Evolutionary conservation across 176 grass and related monocot genomes (phyloP).

Genomic region (Musa itinerans): DNA sequence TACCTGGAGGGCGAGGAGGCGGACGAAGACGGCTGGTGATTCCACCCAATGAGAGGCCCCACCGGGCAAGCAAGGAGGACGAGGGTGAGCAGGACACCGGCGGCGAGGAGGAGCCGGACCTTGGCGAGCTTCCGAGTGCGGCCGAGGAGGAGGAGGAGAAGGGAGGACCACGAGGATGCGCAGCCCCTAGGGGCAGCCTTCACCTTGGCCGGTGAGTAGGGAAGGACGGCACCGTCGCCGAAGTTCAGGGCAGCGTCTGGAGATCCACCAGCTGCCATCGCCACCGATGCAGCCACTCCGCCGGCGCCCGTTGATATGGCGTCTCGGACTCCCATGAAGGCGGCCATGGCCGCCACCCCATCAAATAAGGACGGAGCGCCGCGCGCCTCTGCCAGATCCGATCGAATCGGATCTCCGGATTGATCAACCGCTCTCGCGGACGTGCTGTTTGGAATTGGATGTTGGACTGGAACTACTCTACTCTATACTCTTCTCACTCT

Average conservation of each 20-base stretch:
- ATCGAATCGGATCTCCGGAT: neutral
- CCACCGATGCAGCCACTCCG: neutral
- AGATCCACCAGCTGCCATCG: neutral
- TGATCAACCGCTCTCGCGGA: neutral
- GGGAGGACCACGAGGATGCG: neutral
- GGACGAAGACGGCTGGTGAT: neutral
- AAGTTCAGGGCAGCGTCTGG: neutral
- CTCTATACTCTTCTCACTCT: too few relatives aligned
- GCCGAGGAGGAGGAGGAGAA: neutral
- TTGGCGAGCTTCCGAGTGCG: neutral
- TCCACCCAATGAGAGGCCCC: neutral
- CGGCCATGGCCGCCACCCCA: neutral
- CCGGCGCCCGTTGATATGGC: neutral
- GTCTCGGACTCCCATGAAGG: neutral
- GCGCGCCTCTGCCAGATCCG: neutral
- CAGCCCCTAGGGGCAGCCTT: neutral
- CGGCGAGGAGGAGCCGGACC: neutral
- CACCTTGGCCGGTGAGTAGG: slow-evolving; percentile 1
- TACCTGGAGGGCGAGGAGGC: neutral
- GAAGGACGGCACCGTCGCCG: neutral
- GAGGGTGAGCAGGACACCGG: neutral
- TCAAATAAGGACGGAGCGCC: neutral
- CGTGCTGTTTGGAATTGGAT: too few relatives aligned
- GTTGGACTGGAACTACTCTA: too few relatives aligned
- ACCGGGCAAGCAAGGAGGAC: neutral